Base-by-base conservation (phyloP, 805 yeast species). In the Wickerhamomyces mucosus region DNA sequence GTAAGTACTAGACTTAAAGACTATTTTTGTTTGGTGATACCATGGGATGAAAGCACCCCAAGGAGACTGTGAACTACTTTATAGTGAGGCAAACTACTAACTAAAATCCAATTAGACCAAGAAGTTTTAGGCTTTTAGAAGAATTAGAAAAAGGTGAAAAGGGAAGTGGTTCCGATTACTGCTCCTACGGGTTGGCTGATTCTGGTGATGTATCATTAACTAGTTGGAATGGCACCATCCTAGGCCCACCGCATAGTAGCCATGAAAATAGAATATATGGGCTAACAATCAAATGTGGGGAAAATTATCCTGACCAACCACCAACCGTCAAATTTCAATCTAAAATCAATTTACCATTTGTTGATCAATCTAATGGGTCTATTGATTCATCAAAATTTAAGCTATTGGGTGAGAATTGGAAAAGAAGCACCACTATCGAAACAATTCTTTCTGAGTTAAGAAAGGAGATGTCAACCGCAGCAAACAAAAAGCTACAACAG, bases 91-190 rank as follows among this genome's bases (percentile, higher is more conserved):
- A n/a, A n/a, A n/a, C n/a, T n/a, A n/a, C n/a, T n/a, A n/a, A n/a
- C n/a, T n/a, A n/a, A n/a, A n/a, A n/a, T n/a, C n/a, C n/a, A n/a
- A n/a, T n/a, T 41, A 75, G 82, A 26, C 99, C 99, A 44, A 76
- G 99, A 59, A 88, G 84, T 55, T 92, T 92, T 60, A 82, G 94
- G 53, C 72, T 92, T 21, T 69, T 92, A 40, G 99, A 92, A 60
- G 99, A 92, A 61, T 68, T 92, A 43, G 99, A 94, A 57, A 89
- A 89, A 50, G 98, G 98, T 29, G 99, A 92, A 54, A 92, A 92
- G 56, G 99, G 98, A 15, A 65, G 83, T 29, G 96, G 97, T 15
- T 92, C 96, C 17, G 97, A 92, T 56, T 82, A 95, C 12, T 88
- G 95, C 55, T 89, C 97, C 15, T 85, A 92, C 50, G 99, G 99